Evolutionary conservation across 2,329 filamentous ascomycete genomes (phyloP).

Genomic region (Colletotrichum siamense): DNA sequence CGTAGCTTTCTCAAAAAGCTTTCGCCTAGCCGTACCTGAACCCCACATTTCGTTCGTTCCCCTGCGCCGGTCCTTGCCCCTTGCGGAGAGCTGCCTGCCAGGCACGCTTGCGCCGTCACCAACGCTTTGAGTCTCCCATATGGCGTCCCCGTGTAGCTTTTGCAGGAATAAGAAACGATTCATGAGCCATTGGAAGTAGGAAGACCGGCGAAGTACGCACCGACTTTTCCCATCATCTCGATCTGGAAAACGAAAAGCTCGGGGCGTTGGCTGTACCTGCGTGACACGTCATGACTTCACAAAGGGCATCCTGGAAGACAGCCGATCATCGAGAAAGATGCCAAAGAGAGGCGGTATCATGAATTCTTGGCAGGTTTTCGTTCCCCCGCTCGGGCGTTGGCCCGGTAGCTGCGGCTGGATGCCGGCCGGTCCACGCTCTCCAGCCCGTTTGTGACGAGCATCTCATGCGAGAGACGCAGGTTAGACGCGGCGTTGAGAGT

Average conservation of each 20-base stretch:
- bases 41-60: not conserved
- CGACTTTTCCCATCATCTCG: not conserved
- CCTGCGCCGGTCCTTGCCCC: not conserved
- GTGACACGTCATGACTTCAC: slow-evolving; percentile 18
- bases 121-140: not conserved
- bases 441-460: not conserved
- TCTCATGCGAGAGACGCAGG: not conserved
- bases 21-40: not conserved
- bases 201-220: not conserved
- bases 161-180: not conserved
- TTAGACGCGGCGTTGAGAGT: not conserved
- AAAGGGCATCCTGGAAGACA: not conserved
- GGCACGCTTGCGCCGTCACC: not conserved
- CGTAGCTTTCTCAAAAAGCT: not conserved
- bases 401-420: not conserved
- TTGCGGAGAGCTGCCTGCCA: not conserved
- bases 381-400: not conserved
- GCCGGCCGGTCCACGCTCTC: not conserved
- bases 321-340: slow-evolving; percentile 2
- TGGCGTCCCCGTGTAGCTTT: not conserved
- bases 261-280: not conserved
- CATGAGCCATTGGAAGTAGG: not conserved
- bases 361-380: not conserved
- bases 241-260: not conserved
- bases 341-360: not conserved